These are phyloP conservation scores for Entamoeba moshkovskii DNA, from an alignment of 208 protist species.

Conservation along the genomic window DNA sequence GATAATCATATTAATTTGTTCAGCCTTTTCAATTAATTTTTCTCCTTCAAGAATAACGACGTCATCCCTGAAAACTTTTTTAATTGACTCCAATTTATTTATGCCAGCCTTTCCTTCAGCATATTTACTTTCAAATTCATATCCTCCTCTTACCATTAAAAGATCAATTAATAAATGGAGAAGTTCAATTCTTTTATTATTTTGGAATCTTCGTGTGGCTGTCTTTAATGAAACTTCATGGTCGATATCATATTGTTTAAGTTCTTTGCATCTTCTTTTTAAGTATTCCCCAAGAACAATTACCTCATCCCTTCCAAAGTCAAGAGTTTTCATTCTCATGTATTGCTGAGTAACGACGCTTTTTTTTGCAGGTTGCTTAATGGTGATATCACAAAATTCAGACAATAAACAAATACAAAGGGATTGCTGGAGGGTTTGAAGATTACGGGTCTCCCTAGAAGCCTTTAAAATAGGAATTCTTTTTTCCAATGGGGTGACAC, in stretches of 20 bases:
- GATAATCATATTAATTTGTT: not conserved
- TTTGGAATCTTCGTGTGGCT: not conserved
- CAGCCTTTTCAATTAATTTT: not conserved
- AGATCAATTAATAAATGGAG: not conserved
- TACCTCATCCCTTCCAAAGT: not conserved
- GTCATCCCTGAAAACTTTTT: not conserved
- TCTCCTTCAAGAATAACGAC: not conserved
- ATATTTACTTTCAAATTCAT: not conserved
- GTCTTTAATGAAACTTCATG: not conserved
- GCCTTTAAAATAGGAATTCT: not conserved
- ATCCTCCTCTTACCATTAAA: not conserved
- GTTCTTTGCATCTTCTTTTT: not conserved
- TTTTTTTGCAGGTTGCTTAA: not conserved
- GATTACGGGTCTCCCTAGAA: not conserved
- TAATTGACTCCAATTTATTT: not conserved
- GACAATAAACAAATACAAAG: not conserved
- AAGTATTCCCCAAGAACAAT: not conserved
- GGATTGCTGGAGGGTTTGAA: not conserved
- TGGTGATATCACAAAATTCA: not conserved
- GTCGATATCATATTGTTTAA: not conserved
- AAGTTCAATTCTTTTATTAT: not conserved
- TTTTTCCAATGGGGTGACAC: not conserved
- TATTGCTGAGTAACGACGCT: not conserved
- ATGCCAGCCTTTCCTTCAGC: not conserved
- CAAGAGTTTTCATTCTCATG: not conserved